A percentile compares a stretch with the other conserved stretches of the same genome.
Evolutionary conservation across 768 basidiomycete species (phyloP).

Genomic region (Suillus discolor): DNA sequence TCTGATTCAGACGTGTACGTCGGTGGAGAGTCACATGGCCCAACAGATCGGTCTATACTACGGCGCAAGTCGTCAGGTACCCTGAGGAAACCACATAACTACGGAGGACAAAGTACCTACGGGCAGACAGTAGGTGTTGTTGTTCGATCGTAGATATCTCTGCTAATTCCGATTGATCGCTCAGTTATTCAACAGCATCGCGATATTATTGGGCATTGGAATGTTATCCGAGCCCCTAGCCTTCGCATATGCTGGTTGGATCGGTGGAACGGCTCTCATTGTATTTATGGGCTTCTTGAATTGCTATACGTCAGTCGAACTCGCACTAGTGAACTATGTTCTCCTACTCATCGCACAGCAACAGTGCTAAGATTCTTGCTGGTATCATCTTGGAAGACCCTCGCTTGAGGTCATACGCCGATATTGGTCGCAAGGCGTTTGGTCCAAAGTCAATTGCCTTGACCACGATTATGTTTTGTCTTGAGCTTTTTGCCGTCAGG

Average conservation of each 20-base stretch:
- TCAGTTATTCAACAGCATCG: conserved; percentile 88
- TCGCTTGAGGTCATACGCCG: conserved; percentile 78
- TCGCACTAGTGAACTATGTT: neutral
- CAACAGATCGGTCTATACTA: conserved; percentile 5
- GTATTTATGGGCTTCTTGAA: conserved; percentile 77
- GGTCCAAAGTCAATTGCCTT: conserved; percentile 68
- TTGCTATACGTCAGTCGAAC: conserved; percentile 79
- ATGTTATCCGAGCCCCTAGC: conserved; percentile 90
- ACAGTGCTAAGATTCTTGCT: conserved; percentile 86
- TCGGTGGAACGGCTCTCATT: conserved; percentile 72
- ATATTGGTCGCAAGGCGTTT: conserved; percentile 89
- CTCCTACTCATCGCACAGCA: conserved; percentile 11
- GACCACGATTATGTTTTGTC: conserved; percentile 76
- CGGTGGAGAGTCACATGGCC: neutral
- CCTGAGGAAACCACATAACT: conserved; percentile 29
- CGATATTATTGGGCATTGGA: conserved; percentile 85
- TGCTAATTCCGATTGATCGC: conserved; percentile 10
- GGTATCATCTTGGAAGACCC: conserved; percentile 71
- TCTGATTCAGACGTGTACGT: neutral
- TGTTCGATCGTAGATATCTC: neutral
- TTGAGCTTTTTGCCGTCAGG: conserved; percentile 87
- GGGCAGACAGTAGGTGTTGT: conserved; percentile 62
- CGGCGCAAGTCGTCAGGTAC: conserved; percentile 6
- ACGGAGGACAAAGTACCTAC: conserved; percentile 66
- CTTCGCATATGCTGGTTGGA: conserved; percentile 91